phyloP scores from a whole-genome alignment of 495 filamentous ascomycete species.

The Penicillium simplicissimum region DNA sequence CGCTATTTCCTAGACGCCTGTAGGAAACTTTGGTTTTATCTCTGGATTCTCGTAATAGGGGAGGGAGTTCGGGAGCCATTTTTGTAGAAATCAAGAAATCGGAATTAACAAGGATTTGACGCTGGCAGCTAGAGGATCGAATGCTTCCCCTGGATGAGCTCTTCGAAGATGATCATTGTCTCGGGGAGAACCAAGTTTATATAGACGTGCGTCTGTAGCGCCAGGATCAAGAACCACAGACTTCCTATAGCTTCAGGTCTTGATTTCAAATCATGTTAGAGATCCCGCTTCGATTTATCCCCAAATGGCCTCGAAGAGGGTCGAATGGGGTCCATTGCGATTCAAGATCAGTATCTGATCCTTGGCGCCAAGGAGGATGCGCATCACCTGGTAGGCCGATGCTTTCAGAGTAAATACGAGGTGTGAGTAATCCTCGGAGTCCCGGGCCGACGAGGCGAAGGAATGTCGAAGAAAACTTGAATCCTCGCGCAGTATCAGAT shows the following conservation, averaged over 20 bases:
- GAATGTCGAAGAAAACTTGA: not conserved
- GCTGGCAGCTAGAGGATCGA: not conserved
- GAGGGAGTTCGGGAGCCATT: not conserved
- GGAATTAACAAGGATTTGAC: not conserved
- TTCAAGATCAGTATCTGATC: not conserved
- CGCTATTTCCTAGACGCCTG: slow-evolving; percentile 15
- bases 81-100: not conserved
- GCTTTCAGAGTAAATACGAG: not conserved
- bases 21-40: not conserved
- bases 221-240: not conserved
- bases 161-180: not conserved
- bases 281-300: not conserved
- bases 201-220: not conserved
- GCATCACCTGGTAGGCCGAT: not conserved
- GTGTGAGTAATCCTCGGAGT: slow-evolving; percentile 6
- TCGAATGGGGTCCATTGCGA: not conserved
- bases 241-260: not conserved
- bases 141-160: not conserved
- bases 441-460: not conserved
- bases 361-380: not conserved
- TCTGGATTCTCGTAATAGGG: not conserved
- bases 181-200: not conserved
- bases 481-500: not conserved
- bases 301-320: not conserved
- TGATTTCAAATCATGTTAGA: slow-evolving; percentile 6